Evolutionary conservation across 1,139 yeast genomes (phyloP).

Genomic region (Suhomyces choctaworum): DNA sequence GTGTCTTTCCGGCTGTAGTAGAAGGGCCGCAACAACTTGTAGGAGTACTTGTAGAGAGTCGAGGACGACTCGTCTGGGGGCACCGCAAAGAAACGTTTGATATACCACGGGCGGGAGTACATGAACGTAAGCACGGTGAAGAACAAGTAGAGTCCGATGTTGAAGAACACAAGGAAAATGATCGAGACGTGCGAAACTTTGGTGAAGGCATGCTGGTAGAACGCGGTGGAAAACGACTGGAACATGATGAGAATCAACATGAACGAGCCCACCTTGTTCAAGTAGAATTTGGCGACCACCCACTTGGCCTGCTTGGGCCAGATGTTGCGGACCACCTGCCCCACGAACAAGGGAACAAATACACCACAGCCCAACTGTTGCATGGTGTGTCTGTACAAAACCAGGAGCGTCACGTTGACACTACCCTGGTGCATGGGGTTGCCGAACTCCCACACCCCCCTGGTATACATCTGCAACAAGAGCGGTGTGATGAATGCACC

Average conservation of each 20-base stretch:
- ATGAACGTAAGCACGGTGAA: conserved; percentile 64
- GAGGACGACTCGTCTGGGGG: conserved; percentile 50
- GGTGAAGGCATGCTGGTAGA: conserved; percentile 75
- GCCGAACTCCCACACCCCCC: conserved; percentile 71
- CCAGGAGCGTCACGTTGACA: conserved; percentile 49
- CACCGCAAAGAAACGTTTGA: conserved; percentile 42
- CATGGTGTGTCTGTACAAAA: conserved; percentile 75
- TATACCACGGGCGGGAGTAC: conserved; percentile 61
- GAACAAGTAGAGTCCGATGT: conserved; percentile 71
- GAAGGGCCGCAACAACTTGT: conserved; percentile 58
- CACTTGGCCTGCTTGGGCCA: conserved; percentile 65
- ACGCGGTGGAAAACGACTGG: conserved; percentile 86
- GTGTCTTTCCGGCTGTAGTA: conserved; percentile 72
- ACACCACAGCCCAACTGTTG: conserved; percentile 82
- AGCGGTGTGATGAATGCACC: conserved; percentile 92
- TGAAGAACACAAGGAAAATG: conserved; percentile 76
- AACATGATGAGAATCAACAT: conserved; percentile 80
- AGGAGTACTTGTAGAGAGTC: conserved; percentile 37
- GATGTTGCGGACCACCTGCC: conserved; percentile 74
- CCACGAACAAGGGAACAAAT: conserved; percentile 83
- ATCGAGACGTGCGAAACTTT: conserved; percentile 68
- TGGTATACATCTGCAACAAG: conserved; percentile 66
- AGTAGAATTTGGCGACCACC: conserved; percentile 56
- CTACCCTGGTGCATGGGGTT: conserved; percentile 62
- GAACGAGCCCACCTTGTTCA: conserved; percentile 73